Conservation (phyloP, 208 protist genomes). For the Leishmania arabica region DNA sequence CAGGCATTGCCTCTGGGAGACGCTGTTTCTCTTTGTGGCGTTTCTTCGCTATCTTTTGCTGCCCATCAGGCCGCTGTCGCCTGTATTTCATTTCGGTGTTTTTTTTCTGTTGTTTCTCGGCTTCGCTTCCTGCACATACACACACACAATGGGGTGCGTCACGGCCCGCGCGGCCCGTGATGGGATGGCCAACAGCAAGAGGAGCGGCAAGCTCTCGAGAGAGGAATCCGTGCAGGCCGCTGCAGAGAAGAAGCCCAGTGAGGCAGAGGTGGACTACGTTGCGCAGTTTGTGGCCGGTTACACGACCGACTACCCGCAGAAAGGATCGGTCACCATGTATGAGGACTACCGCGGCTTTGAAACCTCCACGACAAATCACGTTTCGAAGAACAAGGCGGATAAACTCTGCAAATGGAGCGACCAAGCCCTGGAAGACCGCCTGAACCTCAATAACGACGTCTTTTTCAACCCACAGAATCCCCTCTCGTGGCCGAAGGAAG, state of each 20-base stretch:
- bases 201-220: neutral
- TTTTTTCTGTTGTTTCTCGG: neutral
- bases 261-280: constrained; percentile 10
- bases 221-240: neutral
- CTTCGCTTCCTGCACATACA: neutral
- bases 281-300: constrained; percentile 39
- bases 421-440: constrained; percentile 38
- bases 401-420: constrained; percentile 71
- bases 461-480: constrained; percentile 65
- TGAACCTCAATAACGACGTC: constrained; percentile 43
- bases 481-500: constrained; percentile 46
- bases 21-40: constrained; percentile 5
- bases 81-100: neutral
- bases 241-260: constrained; percentile 4
- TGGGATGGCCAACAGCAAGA: neutral
- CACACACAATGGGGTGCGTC: constrained; percentile 39
- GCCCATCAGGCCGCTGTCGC: neutral
- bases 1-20: neutral
- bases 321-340: constrained; percentile 39
- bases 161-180: constrained; percentile 9
- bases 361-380: constrained; percentile 46
- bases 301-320: constrained; percentile 28
- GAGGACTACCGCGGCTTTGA: constrained; percentile 66
- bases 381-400: constrained; percentile 58
- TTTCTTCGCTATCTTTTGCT: constrained; percentile 14